Evolutionary conservation across 805 yeast genomes (phyloP), one percentile per base, ranked within the genome.

Genomic region (Candida cerambycidarum): DNA sequence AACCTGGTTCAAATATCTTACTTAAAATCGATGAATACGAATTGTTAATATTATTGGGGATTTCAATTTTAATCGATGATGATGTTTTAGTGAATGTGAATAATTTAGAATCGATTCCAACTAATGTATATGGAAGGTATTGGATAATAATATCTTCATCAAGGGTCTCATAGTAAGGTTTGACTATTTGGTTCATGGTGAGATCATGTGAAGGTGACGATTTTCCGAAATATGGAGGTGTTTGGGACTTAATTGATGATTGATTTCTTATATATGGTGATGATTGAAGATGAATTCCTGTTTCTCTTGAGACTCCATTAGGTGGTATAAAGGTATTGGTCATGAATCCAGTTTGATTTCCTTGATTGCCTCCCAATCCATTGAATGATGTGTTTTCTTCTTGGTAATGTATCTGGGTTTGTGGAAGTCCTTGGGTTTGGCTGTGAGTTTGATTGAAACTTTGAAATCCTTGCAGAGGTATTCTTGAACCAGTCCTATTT

Each of bases 1-100:
- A 61, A 0, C 87, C 92, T 1, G 89, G 84, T 58, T 89, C 97
- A 31, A 83, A 65, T 1, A 85, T 62, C 19, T 71, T 59, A 43
- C 74, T 78, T 24, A 87, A 58, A 19, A 80, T 52, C 0, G 81
- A 80, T 34, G 82, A 71, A 17, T 76, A 67, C 5, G 89, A 76
- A 46, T 74, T 75, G 18, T 81, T 76, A 12, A 84, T 59, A 32
- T 69, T 67, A 1, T 59, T 47, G 1, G 93, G 90, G 3, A 85
- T 54, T 30, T 51, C 56, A n/a, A 61, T 44, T 11, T 38, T 33
- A 27, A 47, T 19, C 5, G 67, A 60, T 16, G 50, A 43, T 1
- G 49, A 47, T 14, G 62, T 63, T 6, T 56, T 53, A 13, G 59
- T 58, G 43, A 80, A 69, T 0, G 79, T 71, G 38, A 83, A 71